phyloP scores from a whole-genome alignment of 2,329 filamentous ascomycete genomes.

The Sporothrix luriei region DNA sequence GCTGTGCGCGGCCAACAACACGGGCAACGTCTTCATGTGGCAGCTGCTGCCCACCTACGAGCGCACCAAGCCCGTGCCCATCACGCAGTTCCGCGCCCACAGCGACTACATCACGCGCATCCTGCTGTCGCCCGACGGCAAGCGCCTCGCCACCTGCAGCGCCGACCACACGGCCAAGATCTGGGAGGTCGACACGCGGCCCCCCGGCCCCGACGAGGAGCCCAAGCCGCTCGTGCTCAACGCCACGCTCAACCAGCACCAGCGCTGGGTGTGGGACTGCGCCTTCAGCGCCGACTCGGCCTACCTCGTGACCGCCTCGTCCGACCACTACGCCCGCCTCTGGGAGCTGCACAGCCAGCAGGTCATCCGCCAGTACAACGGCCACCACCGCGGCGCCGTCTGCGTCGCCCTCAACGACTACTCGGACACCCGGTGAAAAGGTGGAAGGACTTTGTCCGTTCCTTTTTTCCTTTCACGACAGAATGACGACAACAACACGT shows the following conservation, averaged over 20 bases:
- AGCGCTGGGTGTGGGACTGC: conserved; percentile 97
- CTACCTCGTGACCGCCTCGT: conserved; percentile 90
- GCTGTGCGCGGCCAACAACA: conserved; percentile 90
- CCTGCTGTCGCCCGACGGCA: conserved; percentile 87
- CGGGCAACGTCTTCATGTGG: conserved; percentile 98
- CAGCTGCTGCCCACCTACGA: conserved; percentile 83
- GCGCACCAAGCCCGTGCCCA: conserved; percentile 78
- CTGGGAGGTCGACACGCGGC: conserved; percentile 84
- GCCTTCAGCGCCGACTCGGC: conserved; percentile 92
- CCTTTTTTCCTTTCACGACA: neutral
- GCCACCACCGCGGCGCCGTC: conserved; percentile 87
- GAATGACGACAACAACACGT: neutral
- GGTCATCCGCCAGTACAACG: conserved; percentile 94
- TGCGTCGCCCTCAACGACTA: conserved; percentile 93
- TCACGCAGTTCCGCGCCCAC: conserved; percentile 88
- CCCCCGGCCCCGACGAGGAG: conserved; percentile 45
- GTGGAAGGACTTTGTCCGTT: too few species aligned
- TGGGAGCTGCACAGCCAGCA: conserved; percentile 87
- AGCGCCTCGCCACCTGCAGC: conserved; percentile 90
- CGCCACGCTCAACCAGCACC: conserved; percentile 84
- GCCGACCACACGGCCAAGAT: conserved; percentile 94
- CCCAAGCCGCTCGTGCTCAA: conserved; percentile 74
- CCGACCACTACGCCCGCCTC: conserved; percentile 86
- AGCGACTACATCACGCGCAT: conserved; percentile 92
- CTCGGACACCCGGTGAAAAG: conserved; percentile 55